Base-by-base conservation (phyloP, 208 protist species). In the Spongospora subterranea region DNA sequence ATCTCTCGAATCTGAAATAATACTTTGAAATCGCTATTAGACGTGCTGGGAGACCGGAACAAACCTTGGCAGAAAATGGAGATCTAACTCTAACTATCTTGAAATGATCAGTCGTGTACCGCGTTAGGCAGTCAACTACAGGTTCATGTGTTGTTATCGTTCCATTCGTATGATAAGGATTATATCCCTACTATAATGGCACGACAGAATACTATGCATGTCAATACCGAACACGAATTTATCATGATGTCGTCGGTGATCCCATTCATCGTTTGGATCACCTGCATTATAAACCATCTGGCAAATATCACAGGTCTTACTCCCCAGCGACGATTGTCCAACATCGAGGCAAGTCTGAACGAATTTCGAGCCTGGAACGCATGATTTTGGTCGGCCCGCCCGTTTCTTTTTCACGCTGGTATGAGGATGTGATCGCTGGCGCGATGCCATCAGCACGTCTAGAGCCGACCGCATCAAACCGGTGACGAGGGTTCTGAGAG, bases 341-440 rank as follows among this genome's bases (percentile, higher is more conserved):
- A 82, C 71, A 43, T 82, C 71, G 17, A 82, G 40, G 17, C n/a
- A 20, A 6, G 35, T 82, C 71, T 82, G 71, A 35, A 82, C n/a
- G 17, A 82, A n/a, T n/a, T n/a, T n/a, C n/a, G n/a, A n/a, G n/a
- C n/a, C n/a, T n/a, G n/a, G n/a, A n/a, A n/a, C n/a, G n/a, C n/a
- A n/a, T n/a, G n/a, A n/a, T n/a, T n/a, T n/a, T n/a, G n/a, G n/a
- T n/a, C n/a, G n/a, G n/a, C n/a, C n/a, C n/a, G n/a, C n/a, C n/a
- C n/a, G n/a, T n/a, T n/a, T n/a, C n/a, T n/a, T n/a, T n/a, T n/a
- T n/a, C n/a, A n/a, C n/a, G n/a, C n/a, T n/a, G n/a, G n/a, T n/a
- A n/a, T n/a, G n/a, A n/a, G n/a, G n/a, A 60, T 6, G 13, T 24
- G 50, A 60, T 24, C 50, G 50, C 6, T 60, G 6, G 24, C 13